A percentile compares a stretch with the other conserved stretches of the same genome.
These are phyloP conservation scores for Sindora glabra DNA, from an alignment of 306 rosid species.

Conservation along the genomic window DNA sequence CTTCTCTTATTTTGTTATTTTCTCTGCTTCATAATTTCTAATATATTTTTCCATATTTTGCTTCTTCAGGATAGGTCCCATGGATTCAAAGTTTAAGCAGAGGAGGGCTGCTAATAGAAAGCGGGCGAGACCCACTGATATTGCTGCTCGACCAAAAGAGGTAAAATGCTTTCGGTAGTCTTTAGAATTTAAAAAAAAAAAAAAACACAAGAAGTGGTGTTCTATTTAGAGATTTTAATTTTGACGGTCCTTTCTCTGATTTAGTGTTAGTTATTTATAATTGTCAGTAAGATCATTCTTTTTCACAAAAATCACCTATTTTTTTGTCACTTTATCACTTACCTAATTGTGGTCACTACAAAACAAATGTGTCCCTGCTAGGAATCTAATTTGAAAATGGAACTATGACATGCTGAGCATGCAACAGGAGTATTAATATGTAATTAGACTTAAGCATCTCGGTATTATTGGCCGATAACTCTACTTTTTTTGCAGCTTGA, in stretches of 20 bases:
- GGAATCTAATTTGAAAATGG: neutral
- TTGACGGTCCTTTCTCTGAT: neutral
- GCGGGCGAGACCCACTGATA: conserved; percentile 5
- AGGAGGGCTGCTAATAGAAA: conserved; percentile 16
- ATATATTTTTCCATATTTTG: conserved; percentile 12
- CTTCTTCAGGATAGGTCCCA: conserved; percentile 34
- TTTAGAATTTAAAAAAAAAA: neutral
- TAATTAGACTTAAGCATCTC: too few relatives aligned
- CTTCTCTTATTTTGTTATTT: neutral
- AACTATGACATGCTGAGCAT: neutral
- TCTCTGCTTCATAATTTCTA: neutral
- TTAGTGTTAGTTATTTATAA: neutral
- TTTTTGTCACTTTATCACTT: conserved; percentile 5
- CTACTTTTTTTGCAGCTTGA: conserved; percentile 23
- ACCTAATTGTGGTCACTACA: neutral
- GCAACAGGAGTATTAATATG: neutral
- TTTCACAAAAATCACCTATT: too few relatives aligned
- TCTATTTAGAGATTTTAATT: neutral
- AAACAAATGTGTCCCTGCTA: neutral
- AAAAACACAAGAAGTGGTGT: neutral
- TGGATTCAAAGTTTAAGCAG: conserved; percentile 12
- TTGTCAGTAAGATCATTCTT: neutral
- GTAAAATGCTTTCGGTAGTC: conserved; percentile 11
- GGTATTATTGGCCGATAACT: too few relatives aligned
- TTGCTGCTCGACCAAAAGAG: conserved; percentile 26